Evolutionary conservation across 108 stramenopile genomes (phyloP), one percentile per base, ranked within the genome.

Genomic region (Tribonema minus): DNA sequence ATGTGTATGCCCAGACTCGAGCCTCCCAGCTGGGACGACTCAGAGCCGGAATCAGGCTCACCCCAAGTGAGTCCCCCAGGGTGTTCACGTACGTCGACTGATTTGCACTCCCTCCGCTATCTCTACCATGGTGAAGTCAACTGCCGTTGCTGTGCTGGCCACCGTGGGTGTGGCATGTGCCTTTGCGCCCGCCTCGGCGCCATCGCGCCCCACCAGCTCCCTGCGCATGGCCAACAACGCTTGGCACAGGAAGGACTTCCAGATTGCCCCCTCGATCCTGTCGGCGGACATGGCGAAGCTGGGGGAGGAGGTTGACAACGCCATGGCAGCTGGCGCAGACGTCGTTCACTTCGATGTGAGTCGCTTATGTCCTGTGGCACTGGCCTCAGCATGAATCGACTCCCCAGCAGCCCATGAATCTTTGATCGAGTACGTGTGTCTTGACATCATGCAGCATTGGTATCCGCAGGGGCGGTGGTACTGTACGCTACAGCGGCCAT

Each of bases 231-330:
- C 73, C 4, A 64, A 70, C 37, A 79, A 79, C 68, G 60, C 67
- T 20, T 79, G 65, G 65, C 77, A 79, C 81, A 67, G 84, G 63
- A 94, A 95, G 86, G 93, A 94, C 76, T 98, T 94, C 86, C 83
- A 95, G 72, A 98, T 98, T 75, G 97, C 97, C 63, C 97, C 97
- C 54, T 96, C 95, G 54, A 98, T 98, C 82, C 92, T 98, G 30
- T 93, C 95, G n/a, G 97, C 97, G 32, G 91, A 98, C 86, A 96
- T 98, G 77, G 97, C 97, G 37, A 83, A 77, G 34, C 91, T 98
- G 38, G 97, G 97, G 65, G 91, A 92, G 80, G 97, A 98, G 88
- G 97, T 98, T 39, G 92, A 94, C 87, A 95, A 96, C 84, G 90
- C 95, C 33, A 88, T 98, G 68, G 90, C 87, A 63, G 97, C 97